Percentiles rank a stretch among this genome's conserved stretches.
These are phyloP conservation scores for Spatholobus suberectus DNA, from an alignment of 306 rosid genomes.

Conservation along the genomic window DNA sequence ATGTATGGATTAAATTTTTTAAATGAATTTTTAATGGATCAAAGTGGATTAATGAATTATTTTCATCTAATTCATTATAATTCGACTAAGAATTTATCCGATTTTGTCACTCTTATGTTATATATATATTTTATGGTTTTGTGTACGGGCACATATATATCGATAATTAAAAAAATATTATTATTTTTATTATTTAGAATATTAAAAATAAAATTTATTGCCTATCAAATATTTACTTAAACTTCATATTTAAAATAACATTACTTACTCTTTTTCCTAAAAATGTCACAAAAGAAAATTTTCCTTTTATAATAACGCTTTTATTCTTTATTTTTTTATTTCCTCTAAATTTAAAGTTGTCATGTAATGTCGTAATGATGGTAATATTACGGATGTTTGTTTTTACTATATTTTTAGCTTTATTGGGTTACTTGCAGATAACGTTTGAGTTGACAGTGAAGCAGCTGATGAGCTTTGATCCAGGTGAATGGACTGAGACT, in stretches of 20 bases:
- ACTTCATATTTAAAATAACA: neutral
- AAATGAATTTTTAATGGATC: too few relatives aligned
- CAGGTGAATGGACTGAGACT: constrained; percentile 84
- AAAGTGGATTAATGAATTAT: too few relatives aligned
- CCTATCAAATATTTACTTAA: neutral
- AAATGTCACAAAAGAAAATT: neutral
- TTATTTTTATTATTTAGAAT: neutral
- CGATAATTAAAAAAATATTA: neutral
- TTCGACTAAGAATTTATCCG: too few relatives aligned
- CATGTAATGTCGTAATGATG: too few relatives aligned
- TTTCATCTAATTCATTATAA: too few relatives aligned
- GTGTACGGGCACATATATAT: neutral
- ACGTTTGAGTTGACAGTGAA: constrained; percentile 98
- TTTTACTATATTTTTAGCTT: neutral
- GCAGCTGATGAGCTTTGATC: constrained; percentile 98
- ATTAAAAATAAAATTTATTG: neutral
- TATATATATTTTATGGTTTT: neutral
- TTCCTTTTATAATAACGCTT: too few relatives aligned
- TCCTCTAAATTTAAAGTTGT: too few relatives aligned
- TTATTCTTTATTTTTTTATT: too few relatives aligned
- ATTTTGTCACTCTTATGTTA: too few relatives aligned
- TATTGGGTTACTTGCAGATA: constrained; percentile 58
- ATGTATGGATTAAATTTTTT: too few relatives aligned
- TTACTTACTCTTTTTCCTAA: neutral
- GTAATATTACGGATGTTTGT: neutral